Percentiles rank a stretch among this genome's conserved stretches.
Conservation (phyloP, 768 basidiomycete species). For the Rubroboletus satanas region DNA sequence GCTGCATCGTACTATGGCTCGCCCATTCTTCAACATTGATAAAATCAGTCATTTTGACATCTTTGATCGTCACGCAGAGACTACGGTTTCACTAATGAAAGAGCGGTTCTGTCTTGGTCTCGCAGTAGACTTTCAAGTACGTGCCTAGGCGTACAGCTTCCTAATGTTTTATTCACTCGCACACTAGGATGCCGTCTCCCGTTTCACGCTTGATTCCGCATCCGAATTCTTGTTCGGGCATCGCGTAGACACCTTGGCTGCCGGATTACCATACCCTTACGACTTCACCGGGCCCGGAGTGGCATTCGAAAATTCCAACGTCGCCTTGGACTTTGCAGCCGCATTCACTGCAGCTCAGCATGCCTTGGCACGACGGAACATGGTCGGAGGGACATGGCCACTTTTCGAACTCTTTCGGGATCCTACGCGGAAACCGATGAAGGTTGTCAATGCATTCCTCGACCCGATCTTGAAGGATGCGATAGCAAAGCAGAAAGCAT, state of each 20-base stretch:
- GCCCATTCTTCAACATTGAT: conserved; percentile 67
- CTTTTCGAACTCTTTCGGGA: conserved; percentile 36
- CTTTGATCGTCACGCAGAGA: conserved; percentile 51
- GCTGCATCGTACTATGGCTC: conserved; percentile 63
- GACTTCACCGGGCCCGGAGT: conserved; percentile 10
- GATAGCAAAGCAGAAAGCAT: conserved; percentile 22
- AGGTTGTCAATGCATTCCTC: conserved; percentile 37
- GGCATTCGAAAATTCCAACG: conserved; percentile 10
- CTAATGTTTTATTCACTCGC: not conserved
- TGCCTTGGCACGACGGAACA: conserved; percentile 26
- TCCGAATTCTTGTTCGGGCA: conserved; percentile 51
- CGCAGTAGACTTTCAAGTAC: conserved; percentile 59
- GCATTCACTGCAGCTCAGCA: conserved; percentile 37
- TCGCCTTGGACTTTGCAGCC: conserved; percentile 26
- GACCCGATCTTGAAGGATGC: conserved; percentile 39
- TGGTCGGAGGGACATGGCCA: conserved; percentile 38
- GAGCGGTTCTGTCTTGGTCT: conserved; percentile 42
- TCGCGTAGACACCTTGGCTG: conserved; percentile 38
- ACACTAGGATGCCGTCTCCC: conserved; percentile 39
- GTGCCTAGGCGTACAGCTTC: not conserved
- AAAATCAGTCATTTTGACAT: conserved; percentile 60
- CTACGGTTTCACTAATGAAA: conserved; percentile 44
- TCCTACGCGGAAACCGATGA: conserved; percentile 32
- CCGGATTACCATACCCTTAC: conserved; percentile 38
- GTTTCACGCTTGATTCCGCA: conserved; percentile 52